Evolutionary conservation across 805 yeast species (phyloP).

Genomic region (Saccharomyces jurei): DNA sequence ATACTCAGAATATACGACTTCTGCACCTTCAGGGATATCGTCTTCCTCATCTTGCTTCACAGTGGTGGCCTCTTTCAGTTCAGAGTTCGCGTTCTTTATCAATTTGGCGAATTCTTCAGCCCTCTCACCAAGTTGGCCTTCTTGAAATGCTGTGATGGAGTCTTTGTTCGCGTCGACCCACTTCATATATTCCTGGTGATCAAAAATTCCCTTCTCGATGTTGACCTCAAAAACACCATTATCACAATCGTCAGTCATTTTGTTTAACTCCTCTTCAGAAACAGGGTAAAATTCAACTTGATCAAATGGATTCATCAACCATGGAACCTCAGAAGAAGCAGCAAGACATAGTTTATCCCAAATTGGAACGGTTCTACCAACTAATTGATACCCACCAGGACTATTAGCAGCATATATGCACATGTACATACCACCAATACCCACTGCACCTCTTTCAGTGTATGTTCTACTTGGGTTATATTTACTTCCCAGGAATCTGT

Average conservation of each 20-base stretch:
- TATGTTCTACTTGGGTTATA: constrained; percentile 94
- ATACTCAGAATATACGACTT: constrained; percentile 82
- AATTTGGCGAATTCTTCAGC: constrained; percentile 77
- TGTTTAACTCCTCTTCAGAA: constrained; percentile 72
- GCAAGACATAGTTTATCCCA: constrained; percentile 92
- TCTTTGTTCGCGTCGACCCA: constrained; percentile 71
- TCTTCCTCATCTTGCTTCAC: constrained; percentile 40
- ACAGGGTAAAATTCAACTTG: constrained; percentile 94
- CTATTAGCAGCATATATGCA: constrained; percentile 97
- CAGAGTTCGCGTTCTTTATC: constrained; percentile 74
- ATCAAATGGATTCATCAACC: constrained; percentile 89
- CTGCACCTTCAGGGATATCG: constrained; percentile 68
- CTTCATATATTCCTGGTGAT: constrained; percentile 64
- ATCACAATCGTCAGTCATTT: constrained; percentile 59
- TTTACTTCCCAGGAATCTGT: constrained; percentile 83
- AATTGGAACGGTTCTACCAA: constrained; percentile 93
- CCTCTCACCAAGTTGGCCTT: constrained; percentile 69
- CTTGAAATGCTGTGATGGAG: constrained; percentile 62
- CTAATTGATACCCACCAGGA: constrained; percentile 96
- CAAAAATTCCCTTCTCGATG: constrained; percentile 69
- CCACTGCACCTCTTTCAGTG: constrained; percentile 95
- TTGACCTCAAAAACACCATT: constrained; percentile 76
- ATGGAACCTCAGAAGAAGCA: constrained; percentile 54
- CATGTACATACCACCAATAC: constrained; percentile 98
- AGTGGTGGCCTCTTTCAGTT: constrained; percentile 49